Conservation (phyloP, 306 rosid genomes). For the Casuarina cunninghamiana region DNA sequence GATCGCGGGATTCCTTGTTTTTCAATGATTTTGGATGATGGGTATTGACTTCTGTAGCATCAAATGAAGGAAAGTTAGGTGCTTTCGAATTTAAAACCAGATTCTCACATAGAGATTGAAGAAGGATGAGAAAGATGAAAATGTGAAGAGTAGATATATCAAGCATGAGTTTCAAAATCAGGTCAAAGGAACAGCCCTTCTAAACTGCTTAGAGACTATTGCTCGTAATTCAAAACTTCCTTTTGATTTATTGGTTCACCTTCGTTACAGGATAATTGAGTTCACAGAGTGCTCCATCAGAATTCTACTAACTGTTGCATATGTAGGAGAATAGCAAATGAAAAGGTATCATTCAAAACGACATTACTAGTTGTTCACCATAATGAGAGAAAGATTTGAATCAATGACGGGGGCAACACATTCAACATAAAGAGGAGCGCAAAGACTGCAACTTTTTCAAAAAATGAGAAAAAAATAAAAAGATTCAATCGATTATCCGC, state of each 20-base stretch:
- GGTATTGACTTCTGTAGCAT: slow-evolving; percentile 39
- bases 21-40: slow-evolving; percentile 15
- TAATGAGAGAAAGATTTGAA: background rate
- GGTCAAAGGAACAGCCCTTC: background rate
- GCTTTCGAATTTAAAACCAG: slow-evolving; percentile 1
- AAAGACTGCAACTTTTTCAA: background rate
- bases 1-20: slow-evolving; percentile 39
- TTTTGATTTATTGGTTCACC: background rate
- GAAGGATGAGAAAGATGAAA: background rate
- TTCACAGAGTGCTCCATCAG: background rate
- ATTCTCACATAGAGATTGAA: background rate
- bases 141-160: background rate
- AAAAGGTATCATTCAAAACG: background rate
- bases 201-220: background rate
- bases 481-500: background rate
- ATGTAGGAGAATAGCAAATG: background rate
- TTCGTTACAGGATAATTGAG: background rate
- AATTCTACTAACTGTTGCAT: background rate
- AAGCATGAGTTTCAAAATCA: background rate
- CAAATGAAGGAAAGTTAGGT: slow-evolving; percentile 16
- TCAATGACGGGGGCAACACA: background rate
- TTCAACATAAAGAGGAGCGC: background rate
- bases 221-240: background rate
- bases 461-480: background rate
- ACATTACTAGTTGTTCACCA: background rate